Conservation (phyloP, 208 protist genomes). For the Crithidia fasciculata region DNA sequence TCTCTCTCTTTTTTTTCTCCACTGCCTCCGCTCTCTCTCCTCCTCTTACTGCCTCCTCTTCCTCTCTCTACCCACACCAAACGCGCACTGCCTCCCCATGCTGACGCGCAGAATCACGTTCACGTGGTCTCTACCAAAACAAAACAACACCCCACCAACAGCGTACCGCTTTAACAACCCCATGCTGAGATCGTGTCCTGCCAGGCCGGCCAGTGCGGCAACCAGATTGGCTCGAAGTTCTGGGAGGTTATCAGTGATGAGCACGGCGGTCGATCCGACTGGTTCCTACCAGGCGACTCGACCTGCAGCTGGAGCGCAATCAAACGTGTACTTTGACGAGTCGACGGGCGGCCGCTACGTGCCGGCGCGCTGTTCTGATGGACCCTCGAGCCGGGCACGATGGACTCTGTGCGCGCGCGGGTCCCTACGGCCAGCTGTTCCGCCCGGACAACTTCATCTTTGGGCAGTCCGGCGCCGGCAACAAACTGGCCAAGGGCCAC, state of each 20-base stretch:
- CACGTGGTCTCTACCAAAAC: no score
- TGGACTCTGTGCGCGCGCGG: conserved; percentile 96
- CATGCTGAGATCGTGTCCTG: conserved; percentile 92
- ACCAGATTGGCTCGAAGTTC: conserved; percentile 87
- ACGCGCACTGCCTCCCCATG: no score
- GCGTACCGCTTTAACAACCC: background rate
- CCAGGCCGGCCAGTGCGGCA: conserved; percentile 81
- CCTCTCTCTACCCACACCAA: no score
- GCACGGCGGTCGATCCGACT: conserved; percentile 92
- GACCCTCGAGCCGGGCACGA: conserved; percentile 95
- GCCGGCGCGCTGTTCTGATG: conserved; percentile 81
- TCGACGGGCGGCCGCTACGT: conserved; percentile 66
- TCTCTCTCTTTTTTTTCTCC: no score
- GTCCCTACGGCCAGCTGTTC: conserved; percentile 93
- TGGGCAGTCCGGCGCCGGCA: conserved; percentile 97
- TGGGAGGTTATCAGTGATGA: conserved; percentile 84
- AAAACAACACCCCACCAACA: no score
- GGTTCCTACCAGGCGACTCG: conserved; percentile 91
- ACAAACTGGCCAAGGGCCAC: conserved; percentile 99
- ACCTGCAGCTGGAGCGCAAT: conserved; percentile 98
- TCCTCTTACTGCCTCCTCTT: no score
- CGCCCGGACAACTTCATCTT: conserved; percentile 98
- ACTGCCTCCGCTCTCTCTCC: no score
- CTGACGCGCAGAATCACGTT: no score
- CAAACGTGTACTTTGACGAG: conserved; percentile 99